These are phyloP conservation scores for Phytophthora pinifolia DNA, from an alignment of 352 stramenopile genomes.

Conservation along the genomic window DNA sequence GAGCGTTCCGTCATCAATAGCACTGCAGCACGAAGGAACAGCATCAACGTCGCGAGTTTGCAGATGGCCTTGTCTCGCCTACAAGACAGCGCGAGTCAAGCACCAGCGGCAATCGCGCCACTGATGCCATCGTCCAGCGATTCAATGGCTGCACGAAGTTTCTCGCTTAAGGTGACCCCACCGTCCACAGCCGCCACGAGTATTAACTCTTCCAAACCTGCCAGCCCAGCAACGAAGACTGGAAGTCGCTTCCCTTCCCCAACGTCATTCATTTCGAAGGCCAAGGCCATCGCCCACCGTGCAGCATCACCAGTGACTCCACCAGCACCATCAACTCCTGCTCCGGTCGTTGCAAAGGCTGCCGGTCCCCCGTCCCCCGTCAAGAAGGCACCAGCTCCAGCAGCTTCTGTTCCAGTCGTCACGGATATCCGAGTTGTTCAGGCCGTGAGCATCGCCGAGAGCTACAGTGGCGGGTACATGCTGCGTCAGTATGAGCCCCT, in stretches of 20 bases:
- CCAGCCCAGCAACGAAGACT: constrained; percentile 10
- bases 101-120: constrained; percentile 1
- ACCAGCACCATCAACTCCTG: constrained; percentile 1
- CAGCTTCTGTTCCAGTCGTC: constrained; percentile 17
- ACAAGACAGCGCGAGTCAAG: constrained; percentile 10
- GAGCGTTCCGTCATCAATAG: not conserved
- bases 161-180: constrained; percentile 15
- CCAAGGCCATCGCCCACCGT: constrained; percentile 24
- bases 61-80: constrained; percentile 14
- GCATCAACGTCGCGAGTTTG: constrained; percentile 23
- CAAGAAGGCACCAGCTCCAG: constrained; percentile 20
- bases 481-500: constrained; percentile 77
- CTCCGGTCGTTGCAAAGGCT: constrained; percentile 9
- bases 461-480: constrained; percentile 77
- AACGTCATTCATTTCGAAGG: constrained; percentile 27
- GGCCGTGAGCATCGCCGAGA: constrained; percentile 74
- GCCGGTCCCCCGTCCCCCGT: constrained; percentile 16
- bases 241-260: constrained; percentile 20
- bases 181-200: constrained; percentile 4
- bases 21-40: constrained; percentile 15
- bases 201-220: constrained; percentile 11
- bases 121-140: not conserved
- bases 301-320: constrained; percentile 17
- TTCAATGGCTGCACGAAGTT: constrained; percentile 4
- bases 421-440: constrained; percentile 64